These are phyloP conservation scores for Ceratopteris richardii DNA, from an alignment of 75 land plant species.

Conservation along the genomic window DNA sequence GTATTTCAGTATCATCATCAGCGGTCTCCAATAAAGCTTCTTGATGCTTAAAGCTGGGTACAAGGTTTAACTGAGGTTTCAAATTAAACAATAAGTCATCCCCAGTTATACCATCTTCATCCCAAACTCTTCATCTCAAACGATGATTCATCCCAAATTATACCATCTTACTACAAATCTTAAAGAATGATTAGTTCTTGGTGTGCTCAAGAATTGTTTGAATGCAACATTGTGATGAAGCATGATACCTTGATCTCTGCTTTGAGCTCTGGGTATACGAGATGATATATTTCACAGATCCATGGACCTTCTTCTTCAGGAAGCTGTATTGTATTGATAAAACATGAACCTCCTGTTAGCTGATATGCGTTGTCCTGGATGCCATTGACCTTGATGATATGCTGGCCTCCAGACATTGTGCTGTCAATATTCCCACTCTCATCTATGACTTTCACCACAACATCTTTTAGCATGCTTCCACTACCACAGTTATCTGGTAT, in stretches of 20 bases:
- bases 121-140: no score
- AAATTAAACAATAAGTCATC: no score
- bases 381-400: constrained; percentile 28
- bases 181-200: no score
- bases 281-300: constrained; percentile 32
- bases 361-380: constrained; percentile 12
- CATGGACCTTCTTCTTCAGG: constrained; percentile 33
- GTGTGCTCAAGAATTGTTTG: no score
- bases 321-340: constrained; percentile 26
- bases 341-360: constrained; percentile 37
- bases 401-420: constrained; percentile 28
- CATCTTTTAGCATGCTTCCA: constrained; percentile 37
- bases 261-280: constrained; percentile 34
- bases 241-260: constrained; percentile 31
- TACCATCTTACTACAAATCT: no score
- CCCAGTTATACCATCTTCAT: no score
- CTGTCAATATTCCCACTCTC: constrained; percentile 42
- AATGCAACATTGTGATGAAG: no score
- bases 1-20: no score
- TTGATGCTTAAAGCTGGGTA: not conserved
- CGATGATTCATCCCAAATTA: no score
- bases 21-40: not conserved
- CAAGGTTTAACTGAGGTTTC: not conserved
- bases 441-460: constrained; percentile 36
- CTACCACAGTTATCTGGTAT: constrained; percentile 23